Percentiles rank a stretch among this genome's conserved stretches.
These are phyloP conservation scores for Madurella fahalii DNA, from an alignment of 2,329 filamentous ascomycete species.

Conservation along the genomic window DNA sequence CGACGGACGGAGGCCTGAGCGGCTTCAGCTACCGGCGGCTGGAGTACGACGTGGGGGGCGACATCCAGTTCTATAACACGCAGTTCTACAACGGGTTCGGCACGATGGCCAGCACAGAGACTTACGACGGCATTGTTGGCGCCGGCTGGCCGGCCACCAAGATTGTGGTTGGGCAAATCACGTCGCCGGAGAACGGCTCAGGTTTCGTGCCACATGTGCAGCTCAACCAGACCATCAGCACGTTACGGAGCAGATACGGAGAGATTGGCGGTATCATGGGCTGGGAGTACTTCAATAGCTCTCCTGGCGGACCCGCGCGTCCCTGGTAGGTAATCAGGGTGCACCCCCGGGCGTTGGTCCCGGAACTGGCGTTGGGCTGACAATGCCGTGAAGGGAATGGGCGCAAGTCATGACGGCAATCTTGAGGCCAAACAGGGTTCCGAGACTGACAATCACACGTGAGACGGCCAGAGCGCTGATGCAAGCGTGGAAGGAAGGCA, in stretches of 20 bases:
- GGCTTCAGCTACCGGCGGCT: slow-evolving; percentile 78
- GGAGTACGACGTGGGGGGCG: slow-evolving; percentile 60
- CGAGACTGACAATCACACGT: slow-evolving; percentile 22
- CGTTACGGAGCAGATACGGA: slow-evolving; percentile 50
- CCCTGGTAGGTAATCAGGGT: not conserved
- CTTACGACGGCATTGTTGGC: slow-evolving; percentile 50
- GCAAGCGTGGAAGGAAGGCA: slow-evolving; percentile 24
- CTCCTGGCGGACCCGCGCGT: slow-evolving; percentile 51
- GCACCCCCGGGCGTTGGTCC: not conserved
- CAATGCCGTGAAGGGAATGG: slow-evolving; percentile 51
- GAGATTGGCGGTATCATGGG: slow-evolving; percentile 85
- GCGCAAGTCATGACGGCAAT: slow-evolving; percentile 59
- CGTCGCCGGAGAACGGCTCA: slow-evolving; percentile 69
- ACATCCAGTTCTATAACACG: slow-evolving; percentile 81
- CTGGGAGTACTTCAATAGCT: slow-evolving; percentile 90
- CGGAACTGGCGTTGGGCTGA: not conserved
- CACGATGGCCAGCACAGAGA: slow-evolving; percentile 41
- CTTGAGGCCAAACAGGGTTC: slow-evolving; percentile 30
- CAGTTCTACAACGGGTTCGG: slow-evolving; percentile 96
- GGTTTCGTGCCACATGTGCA: slow-evolving; percentile 49
- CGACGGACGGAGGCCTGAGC: slow-evolving; percentile 60
- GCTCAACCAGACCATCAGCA: slow-evolving; percentile 40
- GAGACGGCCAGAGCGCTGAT: slow-evolving; percentile 21
- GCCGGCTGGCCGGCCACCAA: slow-evolving; percentile 69
- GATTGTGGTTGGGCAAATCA: slow-evolving; percentile 77